These are phyloP conservation scores for Cardamine chenopodiifolia DNA, from an alignment of 345 rosid species.

Conservation along the genomic window DNA sequence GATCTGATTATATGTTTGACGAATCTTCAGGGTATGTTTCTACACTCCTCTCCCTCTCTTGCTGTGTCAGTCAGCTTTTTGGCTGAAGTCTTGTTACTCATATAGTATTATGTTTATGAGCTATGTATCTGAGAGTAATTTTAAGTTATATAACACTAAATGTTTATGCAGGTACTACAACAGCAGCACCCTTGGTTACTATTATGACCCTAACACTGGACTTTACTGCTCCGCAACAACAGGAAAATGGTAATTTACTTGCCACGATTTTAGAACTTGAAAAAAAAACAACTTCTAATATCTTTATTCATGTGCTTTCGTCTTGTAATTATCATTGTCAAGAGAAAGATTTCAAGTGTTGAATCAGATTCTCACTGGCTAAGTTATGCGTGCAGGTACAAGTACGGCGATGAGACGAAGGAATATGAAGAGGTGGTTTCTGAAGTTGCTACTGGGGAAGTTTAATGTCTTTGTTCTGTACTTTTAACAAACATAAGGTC, in stretches of 20 bases:
- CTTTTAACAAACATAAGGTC: background rate
- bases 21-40: conserved; percentile 82
- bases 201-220: conserved; percentile 82
- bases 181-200: conserved; percentile 89
- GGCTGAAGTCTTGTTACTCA: background rate
- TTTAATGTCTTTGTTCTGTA: conserved; percentile 19
- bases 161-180: conserved; percentile 72
- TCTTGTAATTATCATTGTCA: background rate
- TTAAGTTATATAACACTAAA: background rate
- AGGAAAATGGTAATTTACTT: conserved; percentile 71
- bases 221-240: conserved; percentile 80
- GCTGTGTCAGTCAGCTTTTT: conserved; percentile 14
- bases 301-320: conserved; percentile 12
- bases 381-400: conserved; percentile 32
- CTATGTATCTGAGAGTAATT: background rate
- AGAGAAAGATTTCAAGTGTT: background rate
- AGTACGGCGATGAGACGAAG: conserved; percentile 27
- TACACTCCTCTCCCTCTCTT: background rate
- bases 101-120: background rate
- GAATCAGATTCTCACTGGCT: background rate
- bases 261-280: background rate
- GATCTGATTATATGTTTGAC: conserved; percentile 74
- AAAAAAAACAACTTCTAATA: background rate
- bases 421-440: conserved; percentile 35
- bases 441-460: conserved; percentile 28